These are phyloP conservation scores for Aureobasidium sp. DNA, from an alignment of 2,329 filamentous ascomycete genomes.

Conservation along the genomic window DNA sequence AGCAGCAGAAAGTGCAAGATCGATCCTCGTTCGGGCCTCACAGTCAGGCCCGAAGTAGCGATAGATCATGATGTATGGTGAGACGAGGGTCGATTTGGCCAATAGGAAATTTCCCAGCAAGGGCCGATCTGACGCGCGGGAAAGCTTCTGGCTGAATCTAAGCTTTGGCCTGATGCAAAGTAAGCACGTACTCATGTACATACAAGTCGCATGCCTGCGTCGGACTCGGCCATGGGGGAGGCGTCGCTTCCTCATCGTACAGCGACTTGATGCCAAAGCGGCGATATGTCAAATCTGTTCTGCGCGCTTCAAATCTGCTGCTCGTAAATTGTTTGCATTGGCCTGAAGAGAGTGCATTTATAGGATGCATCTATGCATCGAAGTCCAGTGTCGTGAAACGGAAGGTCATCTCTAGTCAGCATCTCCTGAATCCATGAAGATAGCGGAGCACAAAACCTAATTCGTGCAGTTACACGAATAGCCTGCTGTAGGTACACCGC, in stretches of 20 bases:
- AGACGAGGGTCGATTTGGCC: neutral
- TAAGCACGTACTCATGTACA: conserved; percentile 7
- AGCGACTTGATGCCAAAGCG: neutral
- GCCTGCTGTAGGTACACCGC: neutral
- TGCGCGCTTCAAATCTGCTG: neutral
- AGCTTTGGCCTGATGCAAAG: neutral
- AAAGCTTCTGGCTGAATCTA: neutral
- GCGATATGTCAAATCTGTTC: neutral
- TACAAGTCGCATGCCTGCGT: conserved; percentile 2
- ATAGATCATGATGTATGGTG: neutral
- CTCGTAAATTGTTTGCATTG: neutral
- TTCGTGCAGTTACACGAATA: neutral
- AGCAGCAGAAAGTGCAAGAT: neutral
- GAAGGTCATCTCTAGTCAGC: neutral
- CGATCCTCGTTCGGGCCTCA: neutral
- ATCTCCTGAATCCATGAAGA: neutral
- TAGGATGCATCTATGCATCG: neutral
- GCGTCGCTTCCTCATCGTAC: conserved; percentile 5
- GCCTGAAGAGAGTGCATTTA: neutral
- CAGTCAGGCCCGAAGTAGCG: neutral
- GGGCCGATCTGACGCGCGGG: conserved; percentile 1
- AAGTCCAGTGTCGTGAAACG: neutral
- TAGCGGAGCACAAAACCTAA: neutral
- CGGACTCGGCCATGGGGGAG: conserved; percentile 13
- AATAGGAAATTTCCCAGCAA: conserved; percentile 1